Evolutionary conservation across 495 filamentous ascomycete species (phyloP).

Genomic region (Xylaria sp.): DNA sequence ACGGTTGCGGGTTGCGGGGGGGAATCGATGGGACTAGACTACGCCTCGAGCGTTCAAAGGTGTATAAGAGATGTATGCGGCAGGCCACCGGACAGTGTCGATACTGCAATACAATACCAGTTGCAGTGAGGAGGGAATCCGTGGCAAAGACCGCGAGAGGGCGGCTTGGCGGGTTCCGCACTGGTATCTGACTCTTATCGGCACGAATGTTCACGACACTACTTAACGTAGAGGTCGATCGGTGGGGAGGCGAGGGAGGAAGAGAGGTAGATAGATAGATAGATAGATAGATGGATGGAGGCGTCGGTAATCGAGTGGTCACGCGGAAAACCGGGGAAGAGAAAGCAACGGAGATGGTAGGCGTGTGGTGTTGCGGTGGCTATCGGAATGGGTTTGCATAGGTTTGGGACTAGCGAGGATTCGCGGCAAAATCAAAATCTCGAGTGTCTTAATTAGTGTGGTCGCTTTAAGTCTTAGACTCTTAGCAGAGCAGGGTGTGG

Average conservation of each 20-base stretch:
- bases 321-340: conserved; percentile 14
- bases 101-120: conserved; percentile 7
- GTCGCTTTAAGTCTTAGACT: neutral
- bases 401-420: conserved; percentile 35
- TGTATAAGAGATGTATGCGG: neutral
- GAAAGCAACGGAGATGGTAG: conserved; percentile 14
- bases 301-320: conserved; percentile 2
- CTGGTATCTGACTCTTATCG: neutral
- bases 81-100: neutral
- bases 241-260: neutral
- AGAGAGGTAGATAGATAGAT: neutral
- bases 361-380: conserved; percentile 1
- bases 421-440: conserved; percentile 39
- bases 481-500: neutral
- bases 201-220: neutral
- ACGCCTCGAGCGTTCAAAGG: conserved; percentile 22
- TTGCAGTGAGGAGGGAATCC: neutral
- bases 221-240: no score
- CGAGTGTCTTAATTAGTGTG: conserved; percentile 8
- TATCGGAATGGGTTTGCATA: conserved; percentile 17
- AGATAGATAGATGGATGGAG: neutral
- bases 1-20: conserved; percentile 10
- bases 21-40: conserved; percentile 13
- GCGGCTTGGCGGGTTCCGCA: conserved; percentile 1
- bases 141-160: conserved; percentile 1